Evolutionary conservation across 805 yeast genomes (phyloP).

Genomic region (Cephaloascus fragrans): DNA sequence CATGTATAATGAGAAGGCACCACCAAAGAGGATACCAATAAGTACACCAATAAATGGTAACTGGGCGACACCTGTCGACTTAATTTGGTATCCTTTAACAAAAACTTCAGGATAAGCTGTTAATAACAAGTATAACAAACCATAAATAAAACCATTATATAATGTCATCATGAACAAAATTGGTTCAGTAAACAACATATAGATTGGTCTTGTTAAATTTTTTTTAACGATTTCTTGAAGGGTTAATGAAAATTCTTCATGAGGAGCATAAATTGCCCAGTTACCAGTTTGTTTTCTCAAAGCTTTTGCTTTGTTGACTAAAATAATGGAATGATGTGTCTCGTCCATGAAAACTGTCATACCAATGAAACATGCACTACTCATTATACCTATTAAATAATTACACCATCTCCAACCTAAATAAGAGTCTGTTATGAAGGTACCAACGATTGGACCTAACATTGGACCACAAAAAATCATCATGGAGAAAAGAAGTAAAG

Average conservation of each 20-base stretch:
- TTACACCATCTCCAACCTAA: conserved; percentile 83
- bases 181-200: conserved; percentile 62
- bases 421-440: conserved; percentile 43
- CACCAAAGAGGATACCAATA: conserved; percentile 58
- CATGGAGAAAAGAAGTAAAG: conserved; percentile 50
- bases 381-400: conserved; percentile 60
- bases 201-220: conserved; percentile 58
- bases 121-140: conserved; percentile 63
- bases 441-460: conserved; percentile 72
- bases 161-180: conserved; percentile 57
- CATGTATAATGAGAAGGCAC: conserved; percentile 35
- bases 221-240: conserved; percentile 51
- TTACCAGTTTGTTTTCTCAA: conserved; percentile 63
- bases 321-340: conserved; percentile 62
- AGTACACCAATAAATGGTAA: conserved; percentile 75
- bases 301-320: conserved; percentile 50
- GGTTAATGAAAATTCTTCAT: conserved; percentile 50
- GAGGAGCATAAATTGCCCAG: conserved; percentile 78
- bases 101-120: conserved; percentile 74
- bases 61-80: conserved; percentile 52
- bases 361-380: conserved; percentile 28
- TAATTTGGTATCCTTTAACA: conserved; percentile 48
- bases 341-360: conserved; percentile 45
- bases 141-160: conserved; percentile 73
- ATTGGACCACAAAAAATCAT: conserved; percentile 75